Percentiles rank a stretch among this genome's conserved stretches.
These are phyloP conservation scores for Venturia nashicola DNA, from an alignment of 2,329 filamentous ascomycete genomes.

Conservation along the genomic window DNA sequence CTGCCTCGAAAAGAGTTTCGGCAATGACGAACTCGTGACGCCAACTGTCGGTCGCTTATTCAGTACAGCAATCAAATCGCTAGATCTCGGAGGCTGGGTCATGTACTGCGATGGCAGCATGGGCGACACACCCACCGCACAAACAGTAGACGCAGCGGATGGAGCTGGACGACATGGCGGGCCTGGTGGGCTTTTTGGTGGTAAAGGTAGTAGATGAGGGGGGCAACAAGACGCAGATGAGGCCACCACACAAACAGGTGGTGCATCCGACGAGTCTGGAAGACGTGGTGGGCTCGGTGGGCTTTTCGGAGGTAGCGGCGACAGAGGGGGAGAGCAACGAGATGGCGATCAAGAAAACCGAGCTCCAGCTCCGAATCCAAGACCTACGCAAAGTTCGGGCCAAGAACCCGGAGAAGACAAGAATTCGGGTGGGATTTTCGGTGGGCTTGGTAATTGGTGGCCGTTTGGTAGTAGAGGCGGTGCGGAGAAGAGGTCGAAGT, in stretches of 20 bases:
- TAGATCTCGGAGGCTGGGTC: constrained; percentile 51
- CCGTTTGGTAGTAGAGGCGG: not conserved
- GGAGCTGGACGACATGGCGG: not conserved
- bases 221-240: no score
- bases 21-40: not conserved
- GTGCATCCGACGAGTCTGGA: no score
- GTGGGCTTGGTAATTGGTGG: not conserved
- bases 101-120: constrained; percentile 35
- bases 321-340: no score
- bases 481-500: not conserved
- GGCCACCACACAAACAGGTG: no score
- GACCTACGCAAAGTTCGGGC: not conserved
- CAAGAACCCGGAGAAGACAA: not conserved
- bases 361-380: not conserved
- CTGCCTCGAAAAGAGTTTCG: not conserved
- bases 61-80: constrained; percentile 54
- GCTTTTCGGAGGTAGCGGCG: no score
- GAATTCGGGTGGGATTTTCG: not conserved
- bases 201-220: not conserved
- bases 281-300: not conserved
- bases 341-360: not conserved
- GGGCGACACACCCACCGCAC: not conserved
- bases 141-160: constrained; percentile 16
- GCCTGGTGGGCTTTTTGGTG: not conserved
- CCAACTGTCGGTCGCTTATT: not conserved